A percentile compares a stretch with the other conserved stretches of the same genome.
phyloP scores from a whole-genome alignment of 495 filamentous ascomycete species.

The Hyaloscypha variabilis region DNA sequence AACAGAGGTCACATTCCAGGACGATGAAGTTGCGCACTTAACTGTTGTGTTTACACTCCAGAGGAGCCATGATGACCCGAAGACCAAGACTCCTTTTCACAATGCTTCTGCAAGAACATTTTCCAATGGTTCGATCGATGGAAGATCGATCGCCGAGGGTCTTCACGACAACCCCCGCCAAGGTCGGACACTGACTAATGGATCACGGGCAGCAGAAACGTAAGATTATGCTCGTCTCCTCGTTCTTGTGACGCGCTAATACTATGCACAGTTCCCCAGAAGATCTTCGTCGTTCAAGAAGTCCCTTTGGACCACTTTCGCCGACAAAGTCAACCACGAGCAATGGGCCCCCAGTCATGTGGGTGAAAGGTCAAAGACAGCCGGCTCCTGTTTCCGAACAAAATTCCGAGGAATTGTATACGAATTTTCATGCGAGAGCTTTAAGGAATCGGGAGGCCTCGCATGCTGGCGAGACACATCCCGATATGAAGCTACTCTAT shows the following conservation, averaged over 20 bases:
- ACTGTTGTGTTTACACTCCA: constrained; percentile 32
- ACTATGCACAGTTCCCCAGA: constrained; percentile 31
- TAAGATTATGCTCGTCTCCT: constrained; percentile 25
- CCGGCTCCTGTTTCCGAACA: constrained; percentile 33
- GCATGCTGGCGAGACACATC: constrained; percentile 50
- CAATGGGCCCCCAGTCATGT: constrained; percentile 35
- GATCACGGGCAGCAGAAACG: constrained; percentile 35
- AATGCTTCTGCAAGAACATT: constrained; percentile 48
- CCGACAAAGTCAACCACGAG: constrained; percentile 20
- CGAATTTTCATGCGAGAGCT: constrained; percentile 55
- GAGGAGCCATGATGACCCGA: constrained; percentile 22
- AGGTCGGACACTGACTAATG: constrained; percentile 33
- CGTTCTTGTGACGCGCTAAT: constrained; percentile 8
- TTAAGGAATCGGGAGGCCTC: constrained; percentile 57
- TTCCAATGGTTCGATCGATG: constrained; percentile 59
- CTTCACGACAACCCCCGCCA: constrained; percentile 34
- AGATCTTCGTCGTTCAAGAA: constrained; percentile 25
- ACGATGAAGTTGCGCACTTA: constrained; percentile 57
- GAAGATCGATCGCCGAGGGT: constrained; percentile 41
- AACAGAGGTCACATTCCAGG: constrained; percentile 48
- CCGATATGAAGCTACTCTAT: constrained; percentile 65
- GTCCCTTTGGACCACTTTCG: constrained; percentile 29
- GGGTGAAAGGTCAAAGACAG: constrained; percentile 31
- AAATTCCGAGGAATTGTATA: constrained; percentile 55
- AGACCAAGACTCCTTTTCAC: constrained; percentile 38